Percentiles rank a stretch among this genome's conserved stretches.
Evolutionary conservation across 495 filamentous ascomycete species (phyloP).

Genomic region (Penicillium herquei): DNA sequence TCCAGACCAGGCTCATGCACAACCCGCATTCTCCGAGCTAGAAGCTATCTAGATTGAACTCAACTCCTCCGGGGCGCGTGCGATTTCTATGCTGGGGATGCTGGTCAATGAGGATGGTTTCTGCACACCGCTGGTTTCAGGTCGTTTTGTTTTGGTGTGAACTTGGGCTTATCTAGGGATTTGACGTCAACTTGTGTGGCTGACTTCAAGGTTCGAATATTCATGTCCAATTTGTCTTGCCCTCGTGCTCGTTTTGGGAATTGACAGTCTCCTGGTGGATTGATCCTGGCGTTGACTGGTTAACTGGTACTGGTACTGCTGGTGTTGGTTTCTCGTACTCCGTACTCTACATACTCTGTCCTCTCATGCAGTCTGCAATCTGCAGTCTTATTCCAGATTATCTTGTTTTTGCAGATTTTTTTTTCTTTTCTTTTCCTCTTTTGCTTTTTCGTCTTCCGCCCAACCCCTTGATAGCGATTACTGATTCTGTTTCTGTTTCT

Average conservation of each 20-base stretch:
- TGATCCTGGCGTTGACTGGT: too few species aligned
- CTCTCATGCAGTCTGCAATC: too few species aligned
- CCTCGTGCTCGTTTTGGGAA: too few species aligned
- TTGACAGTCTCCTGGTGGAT: too few species aligned
- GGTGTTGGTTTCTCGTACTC: too few species aligned
- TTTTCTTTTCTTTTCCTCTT: neutral
- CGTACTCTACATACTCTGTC: too few species aligned
- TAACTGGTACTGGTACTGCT: too few species aligned
- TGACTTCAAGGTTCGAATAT: neutral
- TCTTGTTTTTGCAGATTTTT: neutral
- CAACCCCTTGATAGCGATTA: constrained; percentile 1
- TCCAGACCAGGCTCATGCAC: neutral
- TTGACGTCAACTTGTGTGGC: neutral
- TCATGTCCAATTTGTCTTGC: too few species aligned
- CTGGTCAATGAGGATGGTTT: constrained; percentile 1
- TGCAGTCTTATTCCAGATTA: too few species aligned
- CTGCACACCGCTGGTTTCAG: constrained; percentile 14
- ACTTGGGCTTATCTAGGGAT: constrained; percentile 8
- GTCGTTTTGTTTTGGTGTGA: neutral
- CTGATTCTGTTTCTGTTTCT: neutral
- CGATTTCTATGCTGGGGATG: constrained; percentile 1
- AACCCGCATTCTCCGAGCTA: neutral
- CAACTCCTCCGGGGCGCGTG: neutral
- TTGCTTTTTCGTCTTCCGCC: neutral
- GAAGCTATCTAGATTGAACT: too few species aligned